These are phyloP conservation scores for Rubroboletus pulcherrimus DNA, from an alignment of 768 basidiomycete genomes.

Conservation along the genomic window DNA sequence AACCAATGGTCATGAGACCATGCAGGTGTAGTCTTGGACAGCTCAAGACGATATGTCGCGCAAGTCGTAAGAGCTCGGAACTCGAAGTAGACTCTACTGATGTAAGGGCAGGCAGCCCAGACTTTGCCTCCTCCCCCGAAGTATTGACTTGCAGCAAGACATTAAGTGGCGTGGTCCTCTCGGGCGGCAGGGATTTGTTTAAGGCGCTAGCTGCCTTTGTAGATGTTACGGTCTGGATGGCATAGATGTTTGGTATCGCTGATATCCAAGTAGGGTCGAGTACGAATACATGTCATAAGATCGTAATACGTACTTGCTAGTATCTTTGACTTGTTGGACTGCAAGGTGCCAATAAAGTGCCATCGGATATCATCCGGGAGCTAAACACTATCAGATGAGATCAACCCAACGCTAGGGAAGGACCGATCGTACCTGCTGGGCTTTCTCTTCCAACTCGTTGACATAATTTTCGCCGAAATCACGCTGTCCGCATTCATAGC, in stretches of 20 bases:
- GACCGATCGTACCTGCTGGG: slow-evolving; percentile 49
- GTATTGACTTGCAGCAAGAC: slow-evolving; percentile 94
- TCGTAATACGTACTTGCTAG: slow-evolving; percentile 59
- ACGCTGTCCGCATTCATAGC: slow-evolving; percentile 75
- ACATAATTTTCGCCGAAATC: slow-evolving; percentile 99
- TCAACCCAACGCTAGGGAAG: background rate
- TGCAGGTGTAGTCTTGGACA: slow-evolving; percentile 77
- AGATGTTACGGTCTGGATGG: slow-evolving; percentile 84
- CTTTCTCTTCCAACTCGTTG: slow-evolving; percentile 88
- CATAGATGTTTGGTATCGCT: slow-evolving; percentile 88
- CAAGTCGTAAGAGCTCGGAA: slow-evolving; percentile 62
- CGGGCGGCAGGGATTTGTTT: slow-evolving; percentile 61
- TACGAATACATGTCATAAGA: background rate
- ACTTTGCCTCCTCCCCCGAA: slow-evolving; percentile 88
- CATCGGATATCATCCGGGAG: slow-evolving; percentile 86
- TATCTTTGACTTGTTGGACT: slow-evolving; percentile 91
- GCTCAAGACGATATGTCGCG: slow-evolving; percentile 58
- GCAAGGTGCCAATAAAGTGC: slow-evolving; percentile 95
- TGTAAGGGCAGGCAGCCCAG: slow-evolving; percentile 68
- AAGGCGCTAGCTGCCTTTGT: slow-evolving; percentile 76
- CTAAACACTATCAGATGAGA: slow-evolving; percentile 37
- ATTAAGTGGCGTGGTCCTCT: slow-evolving; percentile 62
- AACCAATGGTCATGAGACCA: slow-evolving; percentile 97
- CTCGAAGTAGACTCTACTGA: slow-evolving; percentile 28
- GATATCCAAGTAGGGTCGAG: slow-evolving; percentile 2